Evolutionary conservation across 2,329 filamentous ascomycete genomes (phyloP).

Genomic region (Venturia aucupariae): DNA sequence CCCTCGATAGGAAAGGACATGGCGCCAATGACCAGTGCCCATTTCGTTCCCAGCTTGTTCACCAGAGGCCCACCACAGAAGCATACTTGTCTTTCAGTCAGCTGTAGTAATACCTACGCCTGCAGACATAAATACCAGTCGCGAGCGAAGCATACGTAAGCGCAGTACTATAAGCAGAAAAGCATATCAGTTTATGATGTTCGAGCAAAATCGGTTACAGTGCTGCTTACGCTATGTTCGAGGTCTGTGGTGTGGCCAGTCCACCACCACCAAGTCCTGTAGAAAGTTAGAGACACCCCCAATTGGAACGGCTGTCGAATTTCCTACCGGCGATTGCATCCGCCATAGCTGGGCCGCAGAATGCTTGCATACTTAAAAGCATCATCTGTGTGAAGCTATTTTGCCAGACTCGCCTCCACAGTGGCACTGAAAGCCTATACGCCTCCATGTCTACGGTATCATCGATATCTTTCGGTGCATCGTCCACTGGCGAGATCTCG

Average conservation of each 20-base stretch:
- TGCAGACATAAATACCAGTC: neutral
- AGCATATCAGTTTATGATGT: neutral
- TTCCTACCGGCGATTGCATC: neutral
- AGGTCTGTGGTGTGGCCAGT: neutral
- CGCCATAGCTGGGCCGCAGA: neutral
- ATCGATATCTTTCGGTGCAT: neutral
- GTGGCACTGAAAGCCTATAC: neutral
- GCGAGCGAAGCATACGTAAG: neutral
- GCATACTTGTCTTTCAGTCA: neutral
- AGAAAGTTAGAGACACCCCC: neutral
- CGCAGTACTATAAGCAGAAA: neutral
- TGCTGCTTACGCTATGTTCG: neutral
- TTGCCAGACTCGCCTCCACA: neutral
- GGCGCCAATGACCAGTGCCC: constrained; percentile 36
- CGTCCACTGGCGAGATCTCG: neutral
- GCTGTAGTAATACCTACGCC: neutral
- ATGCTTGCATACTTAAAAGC: neutral
- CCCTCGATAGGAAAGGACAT: constrained; percentile 38
- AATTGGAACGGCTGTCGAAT: neutral
- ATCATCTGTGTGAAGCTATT: neutral
- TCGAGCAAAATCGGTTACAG: neutral
- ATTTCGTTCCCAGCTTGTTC: constrained; percentile 40
- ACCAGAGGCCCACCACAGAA: constrained; percentile 35
- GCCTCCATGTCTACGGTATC: neutral
- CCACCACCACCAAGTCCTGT: neutral